Conservation (phyloP, 2,329 filamentous ascomycete genomes). For the Fusarium pininemorale region DNA sequence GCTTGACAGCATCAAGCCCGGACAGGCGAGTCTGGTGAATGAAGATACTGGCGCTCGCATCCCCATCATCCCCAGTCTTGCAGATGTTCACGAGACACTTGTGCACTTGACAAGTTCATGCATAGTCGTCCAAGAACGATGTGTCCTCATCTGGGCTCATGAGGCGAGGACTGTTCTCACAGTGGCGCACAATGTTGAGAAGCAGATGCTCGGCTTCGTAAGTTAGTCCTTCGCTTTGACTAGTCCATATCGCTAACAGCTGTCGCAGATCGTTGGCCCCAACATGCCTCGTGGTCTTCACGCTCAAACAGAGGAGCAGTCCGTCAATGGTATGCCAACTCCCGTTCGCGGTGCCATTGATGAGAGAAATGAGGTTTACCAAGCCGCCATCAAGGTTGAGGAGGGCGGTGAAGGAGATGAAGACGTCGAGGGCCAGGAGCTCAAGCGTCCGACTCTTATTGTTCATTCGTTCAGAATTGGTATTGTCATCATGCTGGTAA, state of each 20-base stretch:
- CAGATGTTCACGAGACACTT: conserved; percentile 28
- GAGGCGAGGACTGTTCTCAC: conserved; percentile 36
- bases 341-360: conserved; percentile 41
- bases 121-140: conserved; percentile 35
- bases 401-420: conserved; percentile 38
- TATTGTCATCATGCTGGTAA: conserved; percentile 40
- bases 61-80: conserved; percentile 31
- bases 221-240: background rate
- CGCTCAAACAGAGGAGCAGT: conserved; percentile 37
- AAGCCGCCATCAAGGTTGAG: conserved; percentile 38
- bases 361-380: conserved; percentile 39
- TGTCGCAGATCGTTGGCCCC: conserved; percentile 34
- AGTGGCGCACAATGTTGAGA: conserved; percentile 39
- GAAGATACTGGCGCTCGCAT: conserved; percentile 38
- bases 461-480: conserved; percentile 40
- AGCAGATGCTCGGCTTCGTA: conserved; percentile 39
- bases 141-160: conserved; percentile 39
- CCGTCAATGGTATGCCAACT: conserved; percentile 18
- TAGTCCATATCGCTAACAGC: background rate
- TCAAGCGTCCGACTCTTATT: conserved; percentile 30
- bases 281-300: conserved; percentile 36
- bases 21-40: conserved; percentile 25
- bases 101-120: conserved; percentile 32
- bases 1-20: conserved; percentile 35
- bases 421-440: conserved; percentile 35